Base-by-base conservation (phyloP, 176 grass and related monocot species). In the Musa itinerans region DNA sequence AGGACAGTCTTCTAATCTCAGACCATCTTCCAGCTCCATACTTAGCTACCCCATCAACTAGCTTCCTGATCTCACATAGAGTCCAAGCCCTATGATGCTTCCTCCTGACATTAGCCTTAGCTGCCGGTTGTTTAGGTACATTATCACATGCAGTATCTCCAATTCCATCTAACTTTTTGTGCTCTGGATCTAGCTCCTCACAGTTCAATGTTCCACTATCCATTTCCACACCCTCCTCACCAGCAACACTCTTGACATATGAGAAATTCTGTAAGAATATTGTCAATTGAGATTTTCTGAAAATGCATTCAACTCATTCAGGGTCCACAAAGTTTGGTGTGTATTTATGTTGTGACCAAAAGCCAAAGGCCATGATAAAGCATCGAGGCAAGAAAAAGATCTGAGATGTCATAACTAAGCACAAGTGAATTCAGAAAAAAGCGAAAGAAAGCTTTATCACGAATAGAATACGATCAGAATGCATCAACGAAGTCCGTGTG, bases 71-170 rank as follows among this genome's bases (percentile, higher is more conserved):
- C 89, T 99, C 96, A 10, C 74, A 84, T 9, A 99, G 78, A 54
- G 96, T 95, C 96, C 96, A 99, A 66, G 96, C 96, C 71, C 89
- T 83, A 68, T 99, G 96, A 69, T 99, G 96, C 87, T 95, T 99
- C 81, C 96, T 88, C 11, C 85, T 95, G 24, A 67, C 63, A 74
- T 68, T 71, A 54, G 26, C 13, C 24, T 64, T 80, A 1, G 17
- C 19, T 19, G 25, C 34, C 51, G 77, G 80, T 11, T 77, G 83
- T 70, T 61, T n/a, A 16, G 55, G 69, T 85, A 73, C 50, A 57
- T 65, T 80, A 76, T 53, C 59, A 74, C 73, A 48, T 82, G 65
- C 29, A 75, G 50, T 20, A 76, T 81, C 19, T 69, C 69, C 78
- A 71, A 63, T 72, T 82, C n/a, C 73, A 64, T 71, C 75, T 63